Conservation (phyloP, 306 rosid species). For the Nissolia schottii region DNA sequence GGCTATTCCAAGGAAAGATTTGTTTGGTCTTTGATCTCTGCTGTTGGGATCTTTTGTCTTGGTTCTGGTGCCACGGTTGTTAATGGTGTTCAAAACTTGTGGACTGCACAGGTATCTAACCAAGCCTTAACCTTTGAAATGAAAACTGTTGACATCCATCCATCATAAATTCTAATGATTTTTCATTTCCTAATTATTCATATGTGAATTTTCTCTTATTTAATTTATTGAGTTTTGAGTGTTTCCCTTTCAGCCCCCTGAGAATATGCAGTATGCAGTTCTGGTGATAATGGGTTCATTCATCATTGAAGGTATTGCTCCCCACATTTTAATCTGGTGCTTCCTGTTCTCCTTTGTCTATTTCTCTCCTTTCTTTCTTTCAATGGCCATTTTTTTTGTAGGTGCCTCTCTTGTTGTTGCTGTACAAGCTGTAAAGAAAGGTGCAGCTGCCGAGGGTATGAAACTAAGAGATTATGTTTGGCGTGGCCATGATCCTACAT, state of each 20-base stretch:
- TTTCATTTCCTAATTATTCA: background rate
- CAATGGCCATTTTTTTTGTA: constrained; percentile 28
- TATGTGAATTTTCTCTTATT: constrained; percentile 4
- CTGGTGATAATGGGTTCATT: constrained; percentile 89
- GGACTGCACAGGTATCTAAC: constrained; percentile 75
- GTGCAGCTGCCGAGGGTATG: constrained; percentile 97
- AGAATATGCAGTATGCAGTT: constrained; percentile 73
- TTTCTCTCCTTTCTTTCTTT: background rate
- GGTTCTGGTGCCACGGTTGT: constrained; percentile 98
- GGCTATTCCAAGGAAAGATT: constrained; percentile 99
- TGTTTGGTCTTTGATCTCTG: constrained; percentile 99
- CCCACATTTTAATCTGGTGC: constrained; percentile 17
- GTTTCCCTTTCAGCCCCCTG: constrained; percentile 74
- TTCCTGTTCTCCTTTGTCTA: constrained; percentile 8
- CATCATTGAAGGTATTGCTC: constrained; percentile 74
- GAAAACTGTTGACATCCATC: background rate
- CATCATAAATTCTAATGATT: background rate
- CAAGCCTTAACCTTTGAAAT: constrained; percentile 11
- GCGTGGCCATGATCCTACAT: constrained; percentile 99
- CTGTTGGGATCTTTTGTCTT: constrained; percentile 96
- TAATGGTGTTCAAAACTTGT: constrained; percentile 88
- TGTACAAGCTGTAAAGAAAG: constrained; percentile 95
- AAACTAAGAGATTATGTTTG: constrained; percentile 80
- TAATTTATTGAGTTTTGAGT: constrained; percentile 19
- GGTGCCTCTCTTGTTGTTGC: constrained; percentile 99